These are phyloP conservation scores for Wickerhamomyces sydowiorum DNA, from an alignment of 805 yeast species.

Conservation along the genomic window DNA sequence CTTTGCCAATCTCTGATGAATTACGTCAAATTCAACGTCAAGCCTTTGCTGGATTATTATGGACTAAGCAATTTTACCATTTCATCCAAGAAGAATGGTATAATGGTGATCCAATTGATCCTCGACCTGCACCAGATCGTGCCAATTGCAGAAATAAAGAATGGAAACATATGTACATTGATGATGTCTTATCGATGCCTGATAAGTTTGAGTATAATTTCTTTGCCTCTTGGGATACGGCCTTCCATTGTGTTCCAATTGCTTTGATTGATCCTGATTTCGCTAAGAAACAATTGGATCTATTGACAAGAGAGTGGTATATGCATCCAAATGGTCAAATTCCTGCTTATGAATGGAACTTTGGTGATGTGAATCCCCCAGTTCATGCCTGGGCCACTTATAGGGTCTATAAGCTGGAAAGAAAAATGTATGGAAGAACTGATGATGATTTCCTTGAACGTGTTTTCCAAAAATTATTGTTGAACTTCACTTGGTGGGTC, in stretches of 20 bases:
- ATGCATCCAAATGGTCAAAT: slow-evolving; percentile 98
- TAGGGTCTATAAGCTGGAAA: slow-evolving; percentile 80
- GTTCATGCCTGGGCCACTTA: slow-evolving; percentile 96
- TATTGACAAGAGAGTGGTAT: slow-evolving; percentile 90
- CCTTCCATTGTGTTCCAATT: slow-evolving; percentile 88
- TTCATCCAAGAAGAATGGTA: slow-evolving; percentile 85
- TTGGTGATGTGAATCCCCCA: slow-evolving; percentile 93
- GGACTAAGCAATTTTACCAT: slow-evolving; percentile 91
- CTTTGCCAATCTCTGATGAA: slow-evolving; percentile 76
- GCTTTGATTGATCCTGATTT: slow-evolving; percentile 92
- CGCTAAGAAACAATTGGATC: slow-evolving; percentile 82
- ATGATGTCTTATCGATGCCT: slow-evolving; percentile 83
- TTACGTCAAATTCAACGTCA: slow-evolving; percentile 83
- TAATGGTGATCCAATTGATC: slow-evolving; percentile 76
- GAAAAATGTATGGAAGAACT: slow-evolving; percentile 75
- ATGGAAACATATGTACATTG: slow-evolving; percentile 86
- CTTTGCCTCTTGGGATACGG: slow-evolving; percentile 96
- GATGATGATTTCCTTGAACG: slow-evolving; percentile 82
- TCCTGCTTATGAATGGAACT: slow-evolving; percentile 97
- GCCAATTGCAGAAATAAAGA: slow-evolving; percentile 84
- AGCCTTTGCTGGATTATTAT: slow-evolving; percentile 87
- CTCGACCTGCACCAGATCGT: slow-evolving; percentile 75
- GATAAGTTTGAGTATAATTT: slow-evolving; percentile 97
- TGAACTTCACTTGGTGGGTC: slow-evolving; percentile 97
- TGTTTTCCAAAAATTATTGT: slow-evolving; percentile 84